Evolutionary conservation across 2,329 filamentous ascomycete genomes (phyloP), one percentile per base, ranked within the genome.

Genomic region (Allantophomopsis lycopodina): DNA sequence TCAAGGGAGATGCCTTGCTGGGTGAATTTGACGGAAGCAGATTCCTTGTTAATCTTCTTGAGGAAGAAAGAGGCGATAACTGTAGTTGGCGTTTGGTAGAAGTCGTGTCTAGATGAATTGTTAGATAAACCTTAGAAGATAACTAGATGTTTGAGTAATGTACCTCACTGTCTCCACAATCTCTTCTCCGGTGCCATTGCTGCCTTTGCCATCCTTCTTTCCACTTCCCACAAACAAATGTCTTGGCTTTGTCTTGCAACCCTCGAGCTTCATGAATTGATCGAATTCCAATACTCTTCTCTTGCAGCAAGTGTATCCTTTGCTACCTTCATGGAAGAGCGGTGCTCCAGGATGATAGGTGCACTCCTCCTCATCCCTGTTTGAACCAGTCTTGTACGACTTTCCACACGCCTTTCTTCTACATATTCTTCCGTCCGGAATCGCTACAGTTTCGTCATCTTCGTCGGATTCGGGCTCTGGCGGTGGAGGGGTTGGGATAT

Each of bases 241-340:
- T 44, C 73, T 69, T 34, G 69, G 66, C 61, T 88, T 91, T 34
- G 81, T 87, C 58, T 77, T 78, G 63, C 91, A 98, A 1, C 91
- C 91, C 51, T 83, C 78, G 43, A 98, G 89, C 61, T 84, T 91
- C 79, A 98, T 79, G 62, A 98, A 98, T 60, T 96, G 82, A 58
- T 98, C 88, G 60, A 98, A 98, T 57, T 98, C 91, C 43, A 98
- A 65, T 42, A 98, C 91, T 31, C 87, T 74, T 52, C 86, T 71
- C 73, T 96, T 96, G 65, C 91, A 98, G 68, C 91, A 98, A 43
- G 79, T 87, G 71, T 91, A 98, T 1, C 91, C 91, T 66, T 98
- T 98, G 64, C 85, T 94, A 30, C 91, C 91, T 65, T 98, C 91
- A 59, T 98, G 91, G 64, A 98, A 98, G 49, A 98, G 80, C 17